A percentile compares a stretch with the other conserved stretches of the same genome.
phyloP scores from a whole-genome alignment of 129 eudicot genomes.

The Flaveria bidentis region DNA sequence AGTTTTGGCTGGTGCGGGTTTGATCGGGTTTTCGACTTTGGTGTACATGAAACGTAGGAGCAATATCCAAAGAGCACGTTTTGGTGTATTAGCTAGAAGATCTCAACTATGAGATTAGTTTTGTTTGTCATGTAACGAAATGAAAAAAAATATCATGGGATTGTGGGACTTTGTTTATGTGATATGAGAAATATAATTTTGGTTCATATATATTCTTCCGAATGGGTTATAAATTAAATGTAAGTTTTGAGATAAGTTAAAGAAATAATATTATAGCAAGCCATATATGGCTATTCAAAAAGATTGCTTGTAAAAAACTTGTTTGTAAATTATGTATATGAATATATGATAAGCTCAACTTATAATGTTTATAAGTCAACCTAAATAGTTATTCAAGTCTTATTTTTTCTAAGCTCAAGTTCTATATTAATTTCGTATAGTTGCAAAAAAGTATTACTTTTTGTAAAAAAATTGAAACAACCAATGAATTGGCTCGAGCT shows the following conservation, averaged over 20 bases:
- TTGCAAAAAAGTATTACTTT: too few species aligned
- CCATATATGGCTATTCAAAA: too few species aligned
- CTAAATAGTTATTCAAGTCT: too few species aligned
- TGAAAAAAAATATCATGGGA: not conserved
- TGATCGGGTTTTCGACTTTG: constrained; percentile 40
- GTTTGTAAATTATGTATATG: too few species aligned
- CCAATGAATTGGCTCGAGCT: too few species aligned
- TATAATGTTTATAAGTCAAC: too few species aligned
- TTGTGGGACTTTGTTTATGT: not conserved
- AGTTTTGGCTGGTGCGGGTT: constrained; percentile 49
- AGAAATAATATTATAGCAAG: too few species aligned
- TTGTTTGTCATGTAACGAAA: not conserved
- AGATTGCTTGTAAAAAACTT: too few species aligned
- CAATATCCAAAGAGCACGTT: constrained; percentile 40
- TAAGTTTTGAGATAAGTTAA: not conserved
- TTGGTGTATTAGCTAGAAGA: constrained; percentile 35
- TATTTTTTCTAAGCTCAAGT: too few species aligned
- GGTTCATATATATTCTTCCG: not conserved
- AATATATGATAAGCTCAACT: too few species aligned
- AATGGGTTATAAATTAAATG: not conserved
- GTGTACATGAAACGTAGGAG: constrained; percentile 51
- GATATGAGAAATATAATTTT: not conserved
- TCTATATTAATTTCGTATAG: too few species aligned
- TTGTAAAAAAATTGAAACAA: too few species aligned
- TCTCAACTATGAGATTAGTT: constrained; percentile 20